phyloP scores from a whole-genome alignment of 768 basidiomycete species.

The Tulasnella calospora region DNA sequence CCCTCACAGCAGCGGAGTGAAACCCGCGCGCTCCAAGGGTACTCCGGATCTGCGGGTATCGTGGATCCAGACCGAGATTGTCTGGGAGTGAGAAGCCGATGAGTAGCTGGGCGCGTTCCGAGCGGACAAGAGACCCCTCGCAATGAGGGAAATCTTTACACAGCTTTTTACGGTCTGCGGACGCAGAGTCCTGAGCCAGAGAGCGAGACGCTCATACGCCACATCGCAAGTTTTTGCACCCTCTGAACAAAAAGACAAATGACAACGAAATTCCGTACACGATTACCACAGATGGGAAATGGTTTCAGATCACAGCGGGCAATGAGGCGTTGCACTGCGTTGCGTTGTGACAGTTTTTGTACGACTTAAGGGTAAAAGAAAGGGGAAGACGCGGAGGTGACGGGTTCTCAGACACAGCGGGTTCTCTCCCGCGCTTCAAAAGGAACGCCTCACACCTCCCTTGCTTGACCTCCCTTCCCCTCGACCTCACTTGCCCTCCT shows the following conservation, averaged over 20 bases:
- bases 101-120: slow-evolving; percentile 2
- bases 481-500: slow-evolving; percentile 1
- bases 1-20: too few species aligned
- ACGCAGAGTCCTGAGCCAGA: background rate
- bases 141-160: background rate
- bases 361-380: background rate
- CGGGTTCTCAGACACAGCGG: slow-evolving; percentile 3
- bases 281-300: background rate
- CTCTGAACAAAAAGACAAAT: background rate
- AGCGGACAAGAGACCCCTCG: slow-evolving; percentile 7
- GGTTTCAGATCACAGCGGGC: background rate
- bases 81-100: slow-evolving; percentile 8
- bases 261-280: background rate
- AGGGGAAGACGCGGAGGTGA: background rate
- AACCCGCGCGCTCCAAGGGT: background rate
- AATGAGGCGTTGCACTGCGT: background rate
- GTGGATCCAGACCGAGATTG: background rate
- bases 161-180: background rate
- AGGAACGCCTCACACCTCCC: slow-evolving; percentile 7
- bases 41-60: background rate
- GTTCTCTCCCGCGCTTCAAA: slow-evolving; percentile 11
- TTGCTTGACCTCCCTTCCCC: background rate
- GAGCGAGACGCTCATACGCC: background rate
- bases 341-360: slow-evolving; percentile 4
- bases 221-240: background rate